A percentile compares a stretch with the other conserved stretches of the same genome.
Evolutionary conservation across 2,329 filamentous ascomycete species (phyloP).

Genomic region (Pseudogymnoascus sp.): DNA sequence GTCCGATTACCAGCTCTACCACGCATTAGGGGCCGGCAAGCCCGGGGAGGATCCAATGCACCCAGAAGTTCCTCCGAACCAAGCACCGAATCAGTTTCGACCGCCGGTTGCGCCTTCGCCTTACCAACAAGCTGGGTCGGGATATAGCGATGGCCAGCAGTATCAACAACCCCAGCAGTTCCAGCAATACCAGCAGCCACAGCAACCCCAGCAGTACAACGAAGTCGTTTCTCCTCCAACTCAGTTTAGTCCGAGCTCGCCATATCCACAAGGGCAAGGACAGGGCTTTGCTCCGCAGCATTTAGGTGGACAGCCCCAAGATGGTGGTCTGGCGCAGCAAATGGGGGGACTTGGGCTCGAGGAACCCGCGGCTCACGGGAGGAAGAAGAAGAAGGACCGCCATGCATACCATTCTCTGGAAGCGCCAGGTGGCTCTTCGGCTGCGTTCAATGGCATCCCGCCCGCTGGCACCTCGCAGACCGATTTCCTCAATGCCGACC

Average conservation of each 20-base stretch:
- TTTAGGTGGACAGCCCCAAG: slow-evolving; percentile 30
- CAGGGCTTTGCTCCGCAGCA: slow-evolving; percentile 27
- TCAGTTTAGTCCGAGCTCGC: neutral
- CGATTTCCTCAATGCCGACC: slow-evolving; percentile 50
- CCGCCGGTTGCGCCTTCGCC: slow-evolving; percentile 44
- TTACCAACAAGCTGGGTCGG: slow-evolving; percentile 31
- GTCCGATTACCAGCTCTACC: slow-evolving; percentile 48
- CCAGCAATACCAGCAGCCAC: slow-evolving; percentile 17
- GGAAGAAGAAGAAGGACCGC: slow-evolving; percentile 86
- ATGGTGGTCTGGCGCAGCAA: slow-evolving; percentile 55
- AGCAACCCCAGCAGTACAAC: slow-evolving; percentile 22
- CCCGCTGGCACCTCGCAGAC: slow-evolving; percentile 45
- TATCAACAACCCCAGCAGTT: slow-evolving; percentile 13
- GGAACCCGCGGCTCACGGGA: slow-evolving; percentile 37
- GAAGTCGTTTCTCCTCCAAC: slow-evolving; percentile 1
- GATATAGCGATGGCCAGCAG: slow-evolving; percentile 13
- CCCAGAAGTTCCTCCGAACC: slow-evolving; percentile 41
- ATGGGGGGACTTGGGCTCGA: slow-evolving; percentile 68
- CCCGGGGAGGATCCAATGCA: slow-evolving; percentile 46
- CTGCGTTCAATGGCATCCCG: slow-evolving; percentile 61
- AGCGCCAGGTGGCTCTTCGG: slow-evolving; percentile 56
- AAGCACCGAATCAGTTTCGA: slow-evolving; percentile 46
- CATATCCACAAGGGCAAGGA: slow-evolving; percentile 25
- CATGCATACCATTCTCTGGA: slow-evolving; percentile 88
- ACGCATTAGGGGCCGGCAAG: slow-evolving; percentile 48